Conservation (phyloP, 257 asterid species). For the Coffea eugenioides region DNA sequence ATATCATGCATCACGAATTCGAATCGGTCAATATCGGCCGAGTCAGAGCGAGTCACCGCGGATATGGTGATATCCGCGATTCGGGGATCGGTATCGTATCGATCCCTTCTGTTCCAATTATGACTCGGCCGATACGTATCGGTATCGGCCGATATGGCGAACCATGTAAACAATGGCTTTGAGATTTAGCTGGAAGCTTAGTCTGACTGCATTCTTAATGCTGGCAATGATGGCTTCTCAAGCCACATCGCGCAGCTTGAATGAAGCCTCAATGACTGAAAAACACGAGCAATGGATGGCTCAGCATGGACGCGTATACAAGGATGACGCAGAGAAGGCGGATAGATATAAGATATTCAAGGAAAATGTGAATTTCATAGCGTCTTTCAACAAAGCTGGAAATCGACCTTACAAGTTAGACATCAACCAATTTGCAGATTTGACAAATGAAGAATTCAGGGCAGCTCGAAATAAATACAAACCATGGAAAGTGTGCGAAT, state of each 20-base stretch:
- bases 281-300: slow-evolving; percentile 3
- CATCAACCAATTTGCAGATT: too few species aligned
- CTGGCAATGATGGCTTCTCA: not conserved
- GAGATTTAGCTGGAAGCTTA: not conserved
- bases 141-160: too few species aligned
- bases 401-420: too few species aligned
- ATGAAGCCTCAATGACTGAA: not conserved
- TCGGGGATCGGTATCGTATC: too few species aligned
- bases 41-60: too few species aligned
- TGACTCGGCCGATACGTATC: too few species aligned
- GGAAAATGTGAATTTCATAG: not conserved
- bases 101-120: too few species aligned
- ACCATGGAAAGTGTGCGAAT: not conserved
- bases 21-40: too few species aligned
- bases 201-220: not conserved
- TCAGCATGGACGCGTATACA: not conserved
- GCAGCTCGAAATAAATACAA: too few species aligned
- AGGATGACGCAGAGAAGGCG: not conserved
- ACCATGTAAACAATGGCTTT: not conserved
- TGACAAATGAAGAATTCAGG: too few species aligned
- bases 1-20: too few species aligned
- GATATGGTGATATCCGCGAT: too few species aligned
- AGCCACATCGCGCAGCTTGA: not conserved
- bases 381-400: not conserved
- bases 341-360: not conserved